Evolutionary conservation across 1,284 basidiomycete genomes (phyloP).

Genomic region (Hortiboletus rubellus): DNA sequence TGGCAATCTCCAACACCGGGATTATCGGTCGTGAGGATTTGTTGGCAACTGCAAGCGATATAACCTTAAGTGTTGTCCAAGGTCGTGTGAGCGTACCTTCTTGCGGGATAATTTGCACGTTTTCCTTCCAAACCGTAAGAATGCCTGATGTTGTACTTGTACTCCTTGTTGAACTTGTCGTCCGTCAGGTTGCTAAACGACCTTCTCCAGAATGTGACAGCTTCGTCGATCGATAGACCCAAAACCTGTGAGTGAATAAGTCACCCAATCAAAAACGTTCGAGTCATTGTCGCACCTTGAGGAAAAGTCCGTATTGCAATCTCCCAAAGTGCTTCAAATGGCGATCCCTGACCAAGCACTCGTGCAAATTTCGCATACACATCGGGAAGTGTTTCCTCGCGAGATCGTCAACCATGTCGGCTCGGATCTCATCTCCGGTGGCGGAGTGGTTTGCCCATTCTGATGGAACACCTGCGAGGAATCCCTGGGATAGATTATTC

Average conservation of each 20-base stretch:
- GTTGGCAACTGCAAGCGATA: slow-evolving; percentile 71
- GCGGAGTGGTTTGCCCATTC: slow-evolving; percentile 68
- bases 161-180: slow-evolving; percentile 98
- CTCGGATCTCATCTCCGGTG: slow-evolving; percentile 72
- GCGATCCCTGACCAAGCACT: slow-evolving; percentile 72
- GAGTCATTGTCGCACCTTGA: slow-evolving; percentile 68
- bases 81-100: slow-evolving; percentile 55
- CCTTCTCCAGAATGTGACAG: slow-evolving; percentile 91
- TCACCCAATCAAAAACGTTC: neutral
- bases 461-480: slow-evolving; percentile 87
- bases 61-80: neutral
- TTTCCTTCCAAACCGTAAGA: slow-evolving; percentile 94
- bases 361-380: slow-evolving; percentile 94
- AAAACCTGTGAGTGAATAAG: slow-evolving; percentile 60
- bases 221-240: slow-evolving; percentile 94
- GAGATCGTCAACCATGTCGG: slow-evolving; percentile 92
- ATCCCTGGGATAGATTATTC: slow-evolving; percentile 91
- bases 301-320: slow-evolving; percentile 90
- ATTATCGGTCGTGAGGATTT: slow-evolving; percentile 80
- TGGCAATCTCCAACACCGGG: slow-evolving; percentile 76
- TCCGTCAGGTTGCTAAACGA: slow-evolving; percentile 82
- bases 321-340: slow-evolving; percentile 95
- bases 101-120: slow-evolving; percentile 92
- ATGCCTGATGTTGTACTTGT: slow-evolving; percentile 97
- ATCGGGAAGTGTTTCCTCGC: slow-evolving; percentile 90